These are phyloP conservation scores for Aspergillus wentii DNA, from an alignment of 495 filamentous ascomycete species.

Conservation along the genomic window DNA sequence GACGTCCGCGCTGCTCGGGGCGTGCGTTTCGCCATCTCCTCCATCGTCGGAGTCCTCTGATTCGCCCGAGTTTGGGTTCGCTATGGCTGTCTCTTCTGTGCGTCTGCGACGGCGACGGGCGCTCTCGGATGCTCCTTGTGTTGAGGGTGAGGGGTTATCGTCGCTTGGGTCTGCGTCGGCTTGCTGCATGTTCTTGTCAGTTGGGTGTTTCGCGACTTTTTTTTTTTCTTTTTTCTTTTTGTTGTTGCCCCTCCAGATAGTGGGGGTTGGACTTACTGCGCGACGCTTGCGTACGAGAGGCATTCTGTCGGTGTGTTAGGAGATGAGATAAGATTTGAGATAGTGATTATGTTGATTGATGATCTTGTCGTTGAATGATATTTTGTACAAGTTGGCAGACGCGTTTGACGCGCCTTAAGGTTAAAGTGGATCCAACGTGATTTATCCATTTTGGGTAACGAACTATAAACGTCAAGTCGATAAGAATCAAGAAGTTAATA, in stretches of 20 bases:
- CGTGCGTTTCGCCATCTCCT: constrained; percentile 10
- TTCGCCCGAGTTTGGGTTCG: background rate
- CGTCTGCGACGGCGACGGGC: constrained; percentile 10
- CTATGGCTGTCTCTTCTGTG: constrained; percentile 6
- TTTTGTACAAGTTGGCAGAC: too few species aligned
- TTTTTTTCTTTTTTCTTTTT: too few species aligned
- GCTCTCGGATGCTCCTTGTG: too few species aligned
- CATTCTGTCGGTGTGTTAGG: constrained; percentile 17
- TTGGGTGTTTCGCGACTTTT: too few species aligned
- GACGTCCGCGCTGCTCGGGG: constrained; percentile 49
- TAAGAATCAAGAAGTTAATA: too few species aligned
- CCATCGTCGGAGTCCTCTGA: constrained; percentile 12
- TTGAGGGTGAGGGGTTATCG: too few species aligned
- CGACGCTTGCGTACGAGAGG: constrained; percentile 32
- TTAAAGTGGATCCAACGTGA: constrained; percentile 1
- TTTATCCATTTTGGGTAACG: constrained; percentile 12
- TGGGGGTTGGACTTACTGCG: constrained; percentile 21
- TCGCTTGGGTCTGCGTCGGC: too few species aligned
- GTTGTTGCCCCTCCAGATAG: too few species aligned
- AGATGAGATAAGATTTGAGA: constrained; percentile 16
- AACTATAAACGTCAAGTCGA: too few species aligned
- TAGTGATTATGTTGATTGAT: constrained; percentile 9
- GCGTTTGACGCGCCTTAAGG: constrained; percentile 15
- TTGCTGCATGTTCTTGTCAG: too few species aligned
- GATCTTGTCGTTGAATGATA: too few species aligned